These are phyloP conservation scores for Pinus tabuliformis DNA, from an alignment of 75 land plant genomes.

Conservation along the genomic window DNA sequence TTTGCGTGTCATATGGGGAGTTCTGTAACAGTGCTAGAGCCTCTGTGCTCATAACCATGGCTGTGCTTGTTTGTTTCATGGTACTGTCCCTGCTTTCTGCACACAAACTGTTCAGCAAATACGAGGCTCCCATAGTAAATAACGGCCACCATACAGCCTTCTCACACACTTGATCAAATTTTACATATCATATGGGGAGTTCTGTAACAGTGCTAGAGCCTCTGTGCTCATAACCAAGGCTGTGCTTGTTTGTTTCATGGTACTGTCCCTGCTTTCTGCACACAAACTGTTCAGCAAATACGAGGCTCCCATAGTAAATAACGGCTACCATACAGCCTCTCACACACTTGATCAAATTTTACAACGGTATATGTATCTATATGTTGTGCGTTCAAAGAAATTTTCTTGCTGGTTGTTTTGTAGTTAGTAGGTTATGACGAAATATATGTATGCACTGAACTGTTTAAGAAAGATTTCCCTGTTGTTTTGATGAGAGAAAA, in stretches of 20 bases:
- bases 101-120: constrained; percentile 42
- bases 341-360: too few species aligned
- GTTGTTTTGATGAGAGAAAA: background rate
- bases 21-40: constrained; percentile 42
- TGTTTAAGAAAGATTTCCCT: too few species aligned
- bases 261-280: constrained; percentile 46
- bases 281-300: constrained; percentile 44
- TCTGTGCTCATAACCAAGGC: constrained; percentile 34
- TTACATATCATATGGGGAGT: constrained; percentile 43
- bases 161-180: background rate
- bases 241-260: constrained; percentile 37
- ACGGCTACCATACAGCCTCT: background rate
- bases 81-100: constrained; percentile 46
- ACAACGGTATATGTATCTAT: too few species aligned
- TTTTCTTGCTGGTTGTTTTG: too few species aligned
- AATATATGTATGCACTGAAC: too few species aligned
- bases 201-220: constrained; percentile 36
- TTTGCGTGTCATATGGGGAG: constrained; percentile 41
- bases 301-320: constrained; percentile 30
- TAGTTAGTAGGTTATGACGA: too few species aligned
- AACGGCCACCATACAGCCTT: background rate
- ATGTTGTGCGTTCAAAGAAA: too few species aligned
- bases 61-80: constrained; percentile 40
- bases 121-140: constrained; percentile 33
- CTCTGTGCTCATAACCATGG: constrained; percentile 30